Base-by-base conservation (phyloP, 352 stramenopile genomes). In the Pythium brassicae region DNA sequence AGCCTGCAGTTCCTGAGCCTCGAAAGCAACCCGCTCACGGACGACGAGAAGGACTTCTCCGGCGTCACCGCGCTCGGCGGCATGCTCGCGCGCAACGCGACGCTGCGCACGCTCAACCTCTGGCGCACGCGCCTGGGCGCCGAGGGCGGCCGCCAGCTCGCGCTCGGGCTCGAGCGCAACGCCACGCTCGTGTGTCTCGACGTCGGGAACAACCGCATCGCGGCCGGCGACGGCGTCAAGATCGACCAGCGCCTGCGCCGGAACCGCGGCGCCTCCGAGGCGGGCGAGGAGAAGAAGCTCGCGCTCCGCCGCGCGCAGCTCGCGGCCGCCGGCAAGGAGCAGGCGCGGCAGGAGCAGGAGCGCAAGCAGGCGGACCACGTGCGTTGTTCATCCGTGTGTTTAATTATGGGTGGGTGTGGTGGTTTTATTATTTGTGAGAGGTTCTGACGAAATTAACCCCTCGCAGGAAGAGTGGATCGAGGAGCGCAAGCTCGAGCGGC, bases 121-220 rank as follows among this genome's bases (percentile, higher is more conserved):
- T 92, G 82, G 82, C 76, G 82, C 52, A 92, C 82, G 34, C 68
- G 79, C 11, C 76, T 92, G 1, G 78, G 82, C 12, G 67, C 59
- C 5, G 76, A 89, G 40, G 82, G 79, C 34, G 83, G 83, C 29
- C 87, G 86, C 65, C 73, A 85, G 12, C 54, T 92, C 9, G 78
- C 74, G 20, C 49, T 78, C 17, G 76, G 76, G 15, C 54, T 92
- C 32, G 71, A 75, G 50, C 64, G 67, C 32, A 92, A 92, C 54
- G 50, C 50, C 5, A 72, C 69, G 20, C 51, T 92, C 29, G 61
- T 90, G 40, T 90, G 83, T 46, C 68, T 92, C n/a, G 83, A 92
- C 59, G 65, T 90, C 19, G 83, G 83, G 39, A 90, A 89, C 70
- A 92, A 92, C 73, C 81, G 81, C 54, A 73, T 92, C 19, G 64